phyloP scores from a whole-genome alignment of 75 land plant genomes.

The Selaginella moellendorffii region DNA sequence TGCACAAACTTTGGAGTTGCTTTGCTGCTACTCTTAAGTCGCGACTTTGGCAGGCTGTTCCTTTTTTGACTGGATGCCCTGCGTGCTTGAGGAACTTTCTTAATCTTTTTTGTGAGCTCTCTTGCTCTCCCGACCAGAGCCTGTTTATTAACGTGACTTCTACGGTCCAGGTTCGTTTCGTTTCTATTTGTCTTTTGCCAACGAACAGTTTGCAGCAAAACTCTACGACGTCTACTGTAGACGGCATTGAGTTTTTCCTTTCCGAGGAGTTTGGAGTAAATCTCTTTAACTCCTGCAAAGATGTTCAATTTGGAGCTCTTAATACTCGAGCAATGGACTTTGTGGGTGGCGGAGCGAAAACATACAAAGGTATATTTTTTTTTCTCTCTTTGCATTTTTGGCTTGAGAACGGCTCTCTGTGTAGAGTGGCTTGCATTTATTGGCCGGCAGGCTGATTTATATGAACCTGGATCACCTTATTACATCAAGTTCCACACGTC shows the following conservation, averaged over 20 bases:
- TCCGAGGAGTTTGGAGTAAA: conserved; percentile 54
- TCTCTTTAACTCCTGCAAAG: conserved; percentile 82
- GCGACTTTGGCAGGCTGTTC: conserved; percentile 56
- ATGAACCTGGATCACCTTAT: conserved; percentile 74
- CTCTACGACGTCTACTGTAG: conserved; percentile 37
- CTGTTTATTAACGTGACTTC: conserved; percentile 80
- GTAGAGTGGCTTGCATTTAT: conserved; percentile 84
- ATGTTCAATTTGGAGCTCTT: conserved; percentile 92
- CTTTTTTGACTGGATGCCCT: conserved; percentile 94
- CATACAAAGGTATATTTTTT: conserved; percentile 42
- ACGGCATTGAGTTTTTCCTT: conserved; percentile 58
- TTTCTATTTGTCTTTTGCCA: too few relatives aligned
- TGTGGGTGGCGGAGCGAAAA: conserved; percentile 84
- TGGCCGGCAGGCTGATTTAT: conserved; percentile 42
- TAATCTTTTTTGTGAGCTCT: conserved; percentile 80
- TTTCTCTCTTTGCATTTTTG: not conserved
- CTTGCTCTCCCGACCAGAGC: conserved; percentile 94
- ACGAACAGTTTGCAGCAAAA: conserved; percentile 36
- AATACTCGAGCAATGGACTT: conserved; percentile 76
- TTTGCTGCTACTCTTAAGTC: not conserved
- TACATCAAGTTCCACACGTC: conserved; percentile 35
- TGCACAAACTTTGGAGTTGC: not conserved
- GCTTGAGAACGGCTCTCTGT: conserved; percentile 1
- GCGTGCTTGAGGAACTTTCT: conserved; percentile 91
- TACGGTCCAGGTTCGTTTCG: conserved; percentile 33